These are phyloP conservation scores for Coemansia sp. DNA, from an alignment of 192 early-diverging fungal species.

Conservation along the genomic window DNA sequence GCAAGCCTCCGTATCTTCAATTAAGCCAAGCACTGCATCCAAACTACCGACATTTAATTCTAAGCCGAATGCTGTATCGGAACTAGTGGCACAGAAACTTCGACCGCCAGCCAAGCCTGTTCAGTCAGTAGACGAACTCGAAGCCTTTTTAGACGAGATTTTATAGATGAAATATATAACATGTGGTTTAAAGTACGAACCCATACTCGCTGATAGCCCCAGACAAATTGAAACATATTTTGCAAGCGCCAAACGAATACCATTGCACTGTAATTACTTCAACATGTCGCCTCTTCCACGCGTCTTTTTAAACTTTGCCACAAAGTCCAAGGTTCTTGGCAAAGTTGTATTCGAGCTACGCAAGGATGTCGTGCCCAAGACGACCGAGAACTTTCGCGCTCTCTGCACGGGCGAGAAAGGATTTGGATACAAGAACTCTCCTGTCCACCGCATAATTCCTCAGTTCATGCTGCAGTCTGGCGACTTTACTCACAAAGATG, in stretches of 20 bases:
- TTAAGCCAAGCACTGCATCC: not conserved
- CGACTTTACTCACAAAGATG: conserved; percentile 73
- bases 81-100: not conserved
- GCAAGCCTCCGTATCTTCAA: not conserved
- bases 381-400: conserved; percentile 90
- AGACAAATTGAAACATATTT: too few species aligned
- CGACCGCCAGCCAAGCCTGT: not conserved
- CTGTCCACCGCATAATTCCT: conserved; percentile 87
- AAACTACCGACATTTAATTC: not conserved
- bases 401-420: conserved; percentile 55
- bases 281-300: not conserved
- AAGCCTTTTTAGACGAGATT: conserved; percentile 41
- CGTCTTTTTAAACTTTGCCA: conserved; percentile 54
- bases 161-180: conserved; percentile 6
- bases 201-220: not conserved
- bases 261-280: not conserved
- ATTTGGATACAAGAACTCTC: conserved; percentile 62
- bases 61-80: not conserved
- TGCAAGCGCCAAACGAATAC: not conserved
- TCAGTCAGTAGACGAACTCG: conserved; percentile 32
- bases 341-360: conserved; percentile 52
- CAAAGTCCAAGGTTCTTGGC: conserved; percentile 22
- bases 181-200: not conserved
- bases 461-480: conserved; percentile 90
- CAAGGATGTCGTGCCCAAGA: conserved; percentile 82